Conservation (phyloP, 1,284 basidiomycete genomes). For the Ustilago tritici region DNA sequence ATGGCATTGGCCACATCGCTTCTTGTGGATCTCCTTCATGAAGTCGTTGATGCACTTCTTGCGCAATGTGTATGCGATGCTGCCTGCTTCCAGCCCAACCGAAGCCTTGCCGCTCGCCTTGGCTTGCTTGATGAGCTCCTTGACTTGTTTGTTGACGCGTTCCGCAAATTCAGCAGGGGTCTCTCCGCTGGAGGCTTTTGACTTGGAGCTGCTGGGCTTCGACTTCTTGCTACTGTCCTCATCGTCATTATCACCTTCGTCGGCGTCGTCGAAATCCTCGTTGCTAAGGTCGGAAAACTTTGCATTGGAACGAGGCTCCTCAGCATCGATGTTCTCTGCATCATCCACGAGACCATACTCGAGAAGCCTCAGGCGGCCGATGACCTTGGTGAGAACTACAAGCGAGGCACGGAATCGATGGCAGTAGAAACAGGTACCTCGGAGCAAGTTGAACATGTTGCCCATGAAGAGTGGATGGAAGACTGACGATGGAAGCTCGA, state of each 20-base stretch:
- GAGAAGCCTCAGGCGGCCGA: constrained; percentile 87
- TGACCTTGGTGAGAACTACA: constrained; percentile 76
- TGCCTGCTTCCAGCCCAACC: constrained; percentile 69
- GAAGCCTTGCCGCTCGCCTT: constrained; percentile 70
- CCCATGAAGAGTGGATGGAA: constrained; percentile 97
- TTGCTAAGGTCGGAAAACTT: constrained; percentile 24
- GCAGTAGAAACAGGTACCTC: constrained; percentile 94
- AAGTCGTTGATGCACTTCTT: constrained; percentile 87
- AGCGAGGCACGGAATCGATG: constrained; percentile 85
- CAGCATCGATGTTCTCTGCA: constrained; percentile 76
- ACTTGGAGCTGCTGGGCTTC: constrained; percentile 29
- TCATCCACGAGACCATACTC: constrained; percentile 89
- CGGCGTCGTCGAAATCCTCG: constrained; percentile 44
- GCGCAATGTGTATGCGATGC: constrained; percentile 87
- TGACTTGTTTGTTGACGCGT: constrained; percentile 71
- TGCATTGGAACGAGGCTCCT: constrained; percentile 35
- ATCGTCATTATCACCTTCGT: constrained; percentile 53
- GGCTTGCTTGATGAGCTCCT: constrained; percentile 76
- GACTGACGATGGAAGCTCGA: constrained; percentile 93
- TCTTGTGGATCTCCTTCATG: constrained; percentile 78
- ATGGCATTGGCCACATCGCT: constrained; percentile 79
- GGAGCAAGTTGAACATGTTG: constrained; percentile 88
- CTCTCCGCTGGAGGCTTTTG: constrained; percentile 64
- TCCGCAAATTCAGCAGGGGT: constrained; percentile 61
- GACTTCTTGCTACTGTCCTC: constrained; percentile 67